Evolutionary conservation across 768 basidiomycete genomes (phyloP).

Genomic region (Grammothele lineata): DNA sequence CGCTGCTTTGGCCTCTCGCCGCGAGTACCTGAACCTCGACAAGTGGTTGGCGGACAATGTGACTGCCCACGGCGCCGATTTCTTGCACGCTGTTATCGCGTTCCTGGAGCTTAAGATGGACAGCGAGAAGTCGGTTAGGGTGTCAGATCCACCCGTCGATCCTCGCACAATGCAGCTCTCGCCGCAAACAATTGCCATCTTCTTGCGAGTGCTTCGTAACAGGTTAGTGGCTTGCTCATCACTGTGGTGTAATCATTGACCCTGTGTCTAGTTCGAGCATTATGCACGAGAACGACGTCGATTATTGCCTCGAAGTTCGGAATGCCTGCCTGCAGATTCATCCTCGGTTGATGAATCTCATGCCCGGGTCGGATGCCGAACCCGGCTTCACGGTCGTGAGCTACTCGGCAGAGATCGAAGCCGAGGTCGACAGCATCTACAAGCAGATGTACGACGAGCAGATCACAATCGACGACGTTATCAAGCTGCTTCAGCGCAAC

Average conservation of each 20-base stretch:
- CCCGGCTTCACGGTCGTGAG: conserved; percentile 87
- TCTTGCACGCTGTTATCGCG: conserved; percentile 80
- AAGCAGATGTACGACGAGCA: conserved; percentile 98
- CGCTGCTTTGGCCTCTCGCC: conserved; percentile 86
- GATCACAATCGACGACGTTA: conserved; percentile 91
- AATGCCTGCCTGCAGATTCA: conserved; percentile 92
- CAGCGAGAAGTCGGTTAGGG: conserved; percentile 71
- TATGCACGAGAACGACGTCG: conserved; percentile 75
- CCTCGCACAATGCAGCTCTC: conserved; percentile 83
- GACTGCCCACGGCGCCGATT: conserved; percentile 74
- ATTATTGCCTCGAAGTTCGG: conserved; percentile 86
- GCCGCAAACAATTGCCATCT: conserved; percentile 86
- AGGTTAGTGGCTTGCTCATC: conserved; percentile 45
- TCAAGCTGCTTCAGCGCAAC: conserved; percentile 79
- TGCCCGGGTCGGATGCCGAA: conserved; percentile 81
- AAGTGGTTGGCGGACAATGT: conserved; percentile 95
- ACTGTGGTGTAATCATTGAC: not conserved
- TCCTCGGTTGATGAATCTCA: conserved; percentile 92
- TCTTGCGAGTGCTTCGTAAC: conserved; percentile 83
- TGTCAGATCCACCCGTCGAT: conserved; percentile 76
- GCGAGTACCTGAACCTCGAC: conserved; percentile 93
- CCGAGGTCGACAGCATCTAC: conserved; percentile 93
- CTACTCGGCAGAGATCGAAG: conserved; percentile 85
- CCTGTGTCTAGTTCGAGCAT: conserved; percentile 53
- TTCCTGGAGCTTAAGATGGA: conserved; percentile 94